Conservation (phyloP, 768 basidiomycete species). For the Cystobasidium onofrii region DNA sequence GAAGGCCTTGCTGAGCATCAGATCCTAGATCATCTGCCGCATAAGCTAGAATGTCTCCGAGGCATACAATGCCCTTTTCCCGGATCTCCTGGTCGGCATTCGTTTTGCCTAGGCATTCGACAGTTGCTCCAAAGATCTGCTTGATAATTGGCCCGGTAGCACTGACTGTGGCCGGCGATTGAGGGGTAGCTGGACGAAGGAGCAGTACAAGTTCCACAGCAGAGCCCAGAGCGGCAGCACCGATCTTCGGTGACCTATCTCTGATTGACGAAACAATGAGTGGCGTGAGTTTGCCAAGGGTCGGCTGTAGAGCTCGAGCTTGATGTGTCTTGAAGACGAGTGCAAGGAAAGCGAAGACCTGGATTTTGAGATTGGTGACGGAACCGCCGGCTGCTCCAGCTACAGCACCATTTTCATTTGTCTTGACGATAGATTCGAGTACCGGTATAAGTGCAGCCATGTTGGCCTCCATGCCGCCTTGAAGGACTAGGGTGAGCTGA, state of each 20-base stretch:
- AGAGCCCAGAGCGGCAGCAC: slow-evolving; percentile 76
- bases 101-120: slow-evolving; percentile 61
- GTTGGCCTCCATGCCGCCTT: slow-evolving; percentile 69
- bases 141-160: slow-evolving; percentile 50
- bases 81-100: slow-evolving; percentile 90
- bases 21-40: slow-evolving; percentile 55
- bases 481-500: slow-evolving; percentile 66
- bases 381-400: slow-evolving; percentile 51
- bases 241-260: slow-evolving; percentile 82
- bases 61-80: slow-evolving; percentile 66
- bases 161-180: slow-evolving; percentile 47
- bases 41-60: slow-evolving; percentile 79
- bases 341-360: slow-evolving; percentile 74
- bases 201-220: slow-evolving; percentile 74
- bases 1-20: slow-evolving; percentile 34
- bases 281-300: slow-evolving; percentile 63
- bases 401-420: slow-evolving; percentile 39
- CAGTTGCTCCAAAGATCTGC: slow-evolving; percentile 64
- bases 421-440: slow-evolving; percentile 41
- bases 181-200: slow-evolving; percentile 52
- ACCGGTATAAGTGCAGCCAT: slow-evolving; percentile 56
- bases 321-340: slow-evolving; percentile 69
- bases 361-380: slow-evolving; percentile 71
- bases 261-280: slow-evolving; percentile 63
- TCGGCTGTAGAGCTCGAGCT: slow-evolving; percentile 54